Conservation (phyloP, 2,329 filamentous ascomycete genomes). For the Fusarium transvaalense region DNA sequence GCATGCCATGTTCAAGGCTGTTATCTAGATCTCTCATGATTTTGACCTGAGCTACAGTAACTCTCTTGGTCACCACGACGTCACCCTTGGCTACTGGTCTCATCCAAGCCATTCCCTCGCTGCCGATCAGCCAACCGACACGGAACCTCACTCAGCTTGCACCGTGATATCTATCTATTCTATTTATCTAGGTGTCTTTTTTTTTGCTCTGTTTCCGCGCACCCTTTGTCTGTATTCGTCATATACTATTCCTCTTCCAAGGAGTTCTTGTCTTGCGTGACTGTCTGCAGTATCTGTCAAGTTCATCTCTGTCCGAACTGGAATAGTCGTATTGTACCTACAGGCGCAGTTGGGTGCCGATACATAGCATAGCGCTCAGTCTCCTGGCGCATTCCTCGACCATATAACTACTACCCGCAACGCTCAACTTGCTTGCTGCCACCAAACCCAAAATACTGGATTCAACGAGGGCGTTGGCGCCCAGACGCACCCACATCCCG, state of each 20-base stretch:
- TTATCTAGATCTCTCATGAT: conserved; percentile 44
- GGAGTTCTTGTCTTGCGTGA: conserved; percentile 34
- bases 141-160: conserved; percentile 30
- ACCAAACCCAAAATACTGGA: conserved; percentile 29
- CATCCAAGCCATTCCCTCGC: conserved; percentile 34
- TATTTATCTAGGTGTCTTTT: neutral
- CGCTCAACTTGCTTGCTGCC: conserved; percentile 17
- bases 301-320: conserved; percentile 10
- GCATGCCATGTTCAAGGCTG: conserved; percentile 41
- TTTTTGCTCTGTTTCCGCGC: conserved; percentile 3
- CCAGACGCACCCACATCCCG: conserved; percentile 23
- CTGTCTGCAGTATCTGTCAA: conserved; percentile 37
- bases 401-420: conserved; percentile 25
- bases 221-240: conserved; percentile 16
- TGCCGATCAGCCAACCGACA: conserved; percentile 29
- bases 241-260: conserved; percentile 6
- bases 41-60: conserved; percentile 19
- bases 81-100: conserved; percentile 36
- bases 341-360: neutral
- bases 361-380: conserved; percentile 4
- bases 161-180: conserved; percentile 30
- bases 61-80: conserved; percentile 39
- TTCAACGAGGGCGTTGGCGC: conserved; percentile 14
- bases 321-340: conserved; percentile 20
- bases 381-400: conserved; percentile 16